Evolutionary conservation across 306 rosid genomes (phyloP).

Genomic region (Trifolium fragiferum): DNA sequence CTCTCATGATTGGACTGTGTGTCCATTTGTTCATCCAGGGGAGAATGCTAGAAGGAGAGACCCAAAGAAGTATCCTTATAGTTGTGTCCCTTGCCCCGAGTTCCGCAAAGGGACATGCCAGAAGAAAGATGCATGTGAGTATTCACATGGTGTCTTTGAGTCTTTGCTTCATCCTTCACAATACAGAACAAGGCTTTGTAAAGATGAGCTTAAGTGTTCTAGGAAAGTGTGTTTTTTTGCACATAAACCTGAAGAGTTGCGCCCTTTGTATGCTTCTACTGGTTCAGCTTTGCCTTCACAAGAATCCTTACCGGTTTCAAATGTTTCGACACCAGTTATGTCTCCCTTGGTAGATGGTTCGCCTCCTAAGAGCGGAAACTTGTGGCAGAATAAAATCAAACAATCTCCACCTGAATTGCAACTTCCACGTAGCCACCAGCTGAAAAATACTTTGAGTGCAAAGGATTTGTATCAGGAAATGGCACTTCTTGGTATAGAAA

Average conservation of each 20-base stretch:
- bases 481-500: background rate
- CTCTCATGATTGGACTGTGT: slow-evolving; percentile 14
- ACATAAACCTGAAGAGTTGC: background rate
- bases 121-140: background rate
- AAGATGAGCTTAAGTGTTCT: background rate
- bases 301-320: slow-evolving; percentile 33
- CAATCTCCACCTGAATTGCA: slow-evolving; percentile 47
- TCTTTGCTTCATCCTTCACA: slow-evolving; percentile 14
- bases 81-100: slow-evolving; percentile 11
- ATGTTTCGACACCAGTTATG: slow-evolving; percentile 81
- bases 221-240: slow-evolving; percentile 20
- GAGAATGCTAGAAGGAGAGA: slow-evolving; percentile 15
- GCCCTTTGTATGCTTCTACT: slow-evolving; percentile 10
- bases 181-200: slow-evolving; percentile 1
- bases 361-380: slow-evolving; percentile 74
- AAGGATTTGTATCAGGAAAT: background rate
- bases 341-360: slow-evolving; percentile 75
- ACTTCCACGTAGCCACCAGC: background rate
- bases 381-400: slow-evolving; percentile 83
- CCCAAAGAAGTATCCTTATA: background rate
- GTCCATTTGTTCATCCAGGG: slow-evolving; percentile 27
- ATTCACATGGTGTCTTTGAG: slow-evolving; percentile 17
- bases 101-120: slow-evolving; percentile 9
- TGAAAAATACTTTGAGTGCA: background rate
- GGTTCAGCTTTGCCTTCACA: slow-evolving; percentile 10